phyloP scores from a whole-genome alignment of 345 rosid genomes.

The Diplotaxis tenuifolia region DNA sequence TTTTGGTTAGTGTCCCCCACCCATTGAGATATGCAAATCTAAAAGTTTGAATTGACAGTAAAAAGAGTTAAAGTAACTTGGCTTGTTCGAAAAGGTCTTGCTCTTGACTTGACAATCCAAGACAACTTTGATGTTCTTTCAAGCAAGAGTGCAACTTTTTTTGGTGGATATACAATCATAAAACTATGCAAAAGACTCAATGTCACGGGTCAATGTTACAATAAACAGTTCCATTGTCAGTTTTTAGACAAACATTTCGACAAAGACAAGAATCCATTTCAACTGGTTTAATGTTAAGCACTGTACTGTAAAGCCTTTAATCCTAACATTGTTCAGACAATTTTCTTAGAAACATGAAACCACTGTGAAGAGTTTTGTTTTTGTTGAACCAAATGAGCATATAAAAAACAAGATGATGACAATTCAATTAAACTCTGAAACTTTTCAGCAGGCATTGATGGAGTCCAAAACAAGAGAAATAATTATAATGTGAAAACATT shows the following conservation, averaged over 20 bases:
- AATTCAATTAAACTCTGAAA: background rate
- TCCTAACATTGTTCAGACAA: background rate
- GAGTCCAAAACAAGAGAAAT: slow-evolving; percentile 20
- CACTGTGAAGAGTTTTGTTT: background rate
- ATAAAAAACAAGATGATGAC: background rate
- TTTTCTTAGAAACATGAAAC: background rate
- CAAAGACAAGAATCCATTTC: background rate
- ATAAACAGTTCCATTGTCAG: slow-evolving; percentile 10
- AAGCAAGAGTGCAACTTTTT: slow-evolving; percentile 33
- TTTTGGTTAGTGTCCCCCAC: slow-evolving; percentile 17
- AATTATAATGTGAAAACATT: background rate
- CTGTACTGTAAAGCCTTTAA: background rate
- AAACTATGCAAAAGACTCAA: background rate
- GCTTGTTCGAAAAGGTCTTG: slow-evolving; percentile 34
- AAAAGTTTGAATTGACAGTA: slow-evolving; percentile 26
- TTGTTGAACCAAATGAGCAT: background rate
- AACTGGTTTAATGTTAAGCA: background rate
- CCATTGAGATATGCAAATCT: slow-evolving; percentile 29
- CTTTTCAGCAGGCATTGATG: slow-evolving; percentile 6
- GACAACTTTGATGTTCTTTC: slow-evolving; percentile 27
- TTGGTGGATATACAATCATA: slow-evolving; percentile 24
- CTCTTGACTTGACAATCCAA: slow-evolving; percentile 35
- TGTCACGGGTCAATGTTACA: slow-evolving; percentile 31
- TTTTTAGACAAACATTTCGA: background rate
- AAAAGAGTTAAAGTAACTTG: slow-evolving; percentile 22